phyloP scores from a whole-genome alignment of 73 alveolate genomes.

The Paramecium biaurelia region DNA sequence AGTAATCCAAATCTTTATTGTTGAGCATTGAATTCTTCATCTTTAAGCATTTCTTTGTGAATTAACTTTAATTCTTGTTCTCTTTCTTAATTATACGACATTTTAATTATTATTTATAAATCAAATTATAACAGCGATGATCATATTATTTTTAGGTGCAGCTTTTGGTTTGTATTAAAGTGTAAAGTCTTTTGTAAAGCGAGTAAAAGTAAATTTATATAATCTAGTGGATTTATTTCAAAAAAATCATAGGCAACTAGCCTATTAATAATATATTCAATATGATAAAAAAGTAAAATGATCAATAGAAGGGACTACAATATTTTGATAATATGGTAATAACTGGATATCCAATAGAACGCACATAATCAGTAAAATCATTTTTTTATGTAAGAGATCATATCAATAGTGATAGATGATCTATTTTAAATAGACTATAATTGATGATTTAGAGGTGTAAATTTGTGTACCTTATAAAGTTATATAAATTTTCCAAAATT shows the following conservation, averaged over 20 bases:
- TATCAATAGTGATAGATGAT: neutral
- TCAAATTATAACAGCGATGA: neutral
- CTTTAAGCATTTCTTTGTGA: neutral
- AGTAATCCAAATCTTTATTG: constrained; percentile 14
- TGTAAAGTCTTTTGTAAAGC: neutral
- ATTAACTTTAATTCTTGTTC: neutral
- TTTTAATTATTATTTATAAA: neutral
- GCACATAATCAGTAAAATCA: neutral
- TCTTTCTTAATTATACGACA: neutral
- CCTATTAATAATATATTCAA: neutral
- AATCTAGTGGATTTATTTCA: neutral
- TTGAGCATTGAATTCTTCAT: neutral
- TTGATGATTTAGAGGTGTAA: neutral
- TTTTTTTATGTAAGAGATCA: neutral
- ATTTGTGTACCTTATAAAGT: neutral
- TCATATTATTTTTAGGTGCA: neutral
- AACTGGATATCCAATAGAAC: neutral
- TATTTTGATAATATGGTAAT: too few species aligned
- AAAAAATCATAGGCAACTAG: neutral
- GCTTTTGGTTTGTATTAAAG: neutral
- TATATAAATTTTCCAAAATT: too few species aligned
- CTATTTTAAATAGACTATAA: neutral
- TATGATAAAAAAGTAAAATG: too few species aligned
- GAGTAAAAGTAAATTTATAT: neutral
- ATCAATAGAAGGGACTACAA: neutral